Percentiles rank a stretch among this genome's conserved stretches.
Evolutionary conservation across 345 rosid species (phyloP).

Genomic region (Linum tenue): DNA sequence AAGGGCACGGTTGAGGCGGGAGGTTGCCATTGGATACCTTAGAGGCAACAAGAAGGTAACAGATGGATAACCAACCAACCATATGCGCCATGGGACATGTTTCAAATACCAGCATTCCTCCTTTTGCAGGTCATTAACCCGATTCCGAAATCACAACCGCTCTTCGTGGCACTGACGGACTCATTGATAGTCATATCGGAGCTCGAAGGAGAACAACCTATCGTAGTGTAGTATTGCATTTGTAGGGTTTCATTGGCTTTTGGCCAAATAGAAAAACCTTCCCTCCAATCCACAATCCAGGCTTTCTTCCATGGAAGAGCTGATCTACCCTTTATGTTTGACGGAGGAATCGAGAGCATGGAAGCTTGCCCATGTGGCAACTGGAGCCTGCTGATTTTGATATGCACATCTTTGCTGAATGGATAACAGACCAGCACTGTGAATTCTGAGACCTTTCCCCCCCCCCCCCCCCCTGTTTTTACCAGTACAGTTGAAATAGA

Average conservation of each 20-base stretch:
- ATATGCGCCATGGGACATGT: background rate
- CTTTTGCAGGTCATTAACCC: conserved; percentile 73
- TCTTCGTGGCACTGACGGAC: conserved; percentile 46
- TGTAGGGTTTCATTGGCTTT: background rate
- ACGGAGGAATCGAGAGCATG: too few relatives aligned
- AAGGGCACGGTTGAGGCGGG: conserved; percentile 64
- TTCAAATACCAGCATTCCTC: conserved; percentile 1
- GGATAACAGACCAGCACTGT: too few relatives aligned
- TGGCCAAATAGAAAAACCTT: background rate
- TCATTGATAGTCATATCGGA: conserved; percentile 81
- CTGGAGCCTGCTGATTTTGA: too few relatives aligned
- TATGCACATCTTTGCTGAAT: too few relatives aligned
- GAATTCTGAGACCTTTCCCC: too few relatives aligned
- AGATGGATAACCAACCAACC: background rate
- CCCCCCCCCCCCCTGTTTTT: too few relatives aligned
- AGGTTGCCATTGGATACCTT: conserved; percentile 85
- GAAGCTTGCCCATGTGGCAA: too few relatives aligned
- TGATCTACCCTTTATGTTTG: too few relatives aligned
- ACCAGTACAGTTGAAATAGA: too few relatives aligned
- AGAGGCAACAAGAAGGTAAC: conserved; percentile 60
- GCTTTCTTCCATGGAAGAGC: too few relatives aligned
- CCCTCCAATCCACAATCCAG: too few relatives aligned
- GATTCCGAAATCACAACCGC: conserved; percentile 49
- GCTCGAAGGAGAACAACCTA: conserved; percentile 77
- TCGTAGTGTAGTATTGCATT: background rate